A percentile compares a stretch with the other conserved stretches of the same genome.
Conservation (phyloP, 345 rosid species). For the Lagerstroemia speciosa region DNA sequence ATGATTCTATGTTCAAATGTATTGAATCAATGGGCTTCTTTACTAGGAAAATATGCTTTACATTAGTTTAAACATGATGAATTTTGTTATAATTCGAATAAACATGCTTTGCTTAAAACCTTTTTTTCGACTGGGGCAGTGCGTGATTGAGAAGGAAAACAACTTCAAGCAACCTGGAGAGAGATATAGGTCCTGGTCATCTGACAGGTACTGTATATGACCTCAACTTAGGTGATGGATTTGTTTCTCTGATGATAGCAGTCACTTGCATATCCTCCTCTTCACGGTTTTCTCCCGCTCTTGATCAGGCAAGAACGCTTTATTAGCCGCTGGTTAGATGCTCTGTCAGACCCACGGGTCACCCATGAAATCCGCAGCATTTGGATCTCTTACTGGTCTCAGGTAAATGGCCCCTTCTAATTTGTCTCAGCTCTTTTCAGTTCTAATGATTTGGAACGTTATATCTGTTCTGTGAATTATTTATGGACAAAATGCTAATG, state of each 20-base stretch:
- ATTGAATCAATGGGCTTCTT: neutral
- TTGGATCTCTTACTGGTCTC: conserved; percentile 85
- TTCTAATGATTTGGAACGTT: neutral
- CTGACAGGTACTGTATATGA: conserved; percentile 54
- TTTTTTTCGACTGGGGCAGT: conserved; percentile 29
- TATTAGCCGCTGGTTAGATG: conserved; percentile 59
- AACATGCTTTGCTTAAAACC: neutral
- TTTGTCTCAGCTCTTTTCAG: neutral
- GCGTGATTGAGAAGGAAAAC: conserved; percentile 76
- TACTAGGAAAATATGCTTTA: neutral
- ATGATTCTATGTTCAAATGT: neutral
- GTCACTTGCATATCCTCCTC: neutral
- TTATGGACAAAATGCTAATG: neutral
- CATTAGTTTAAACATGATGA: neutral
- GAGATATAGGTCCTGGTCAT: conserved; percentile 67
- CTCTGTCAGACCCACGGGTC: conserved; percentile 71
- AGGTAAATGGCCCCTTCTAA: conserved; percentile 27
- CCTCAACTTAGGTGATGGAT: neutral
- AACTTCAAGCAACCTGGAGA: conserved; percentile 96
- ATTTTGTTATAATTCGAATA: neutral
- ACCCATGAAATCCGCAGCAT: conserved; percentile 77
- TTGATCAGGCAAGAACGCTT: conserved; percentile 77
- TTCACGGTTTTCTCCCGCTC: neutral
- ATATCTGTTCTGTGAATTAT: neutral
- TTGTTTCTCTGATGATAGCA: neutral